These are phyloP conservation scores for Rosellinia necatrix DNA, from an alignment of 2,329 filamentous ascomycete species.

Conservation along the genomic window DNA sequence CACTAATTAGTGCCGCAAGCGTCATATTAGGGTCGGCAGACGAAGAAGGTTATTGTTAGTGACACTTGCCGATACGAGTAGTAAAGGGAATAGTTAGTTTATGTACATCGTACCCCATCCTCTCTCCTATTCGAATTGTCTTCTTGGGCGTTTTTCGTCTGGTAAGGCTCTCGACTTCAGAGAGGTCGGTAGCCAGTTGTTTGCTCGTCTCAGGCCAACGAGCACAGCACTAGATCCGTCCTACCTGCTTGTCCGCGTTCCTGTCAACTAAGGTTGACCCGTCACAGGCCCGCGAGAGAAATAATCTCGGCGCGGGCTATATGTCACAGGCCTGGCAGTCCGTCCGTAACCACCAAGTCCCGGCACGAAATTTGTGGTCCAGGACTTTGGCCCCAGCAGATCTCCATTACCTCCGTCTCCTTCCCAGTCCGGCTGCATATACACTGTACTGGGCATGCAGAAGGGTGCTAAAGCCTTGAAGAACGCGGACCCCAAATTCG, in stretches of 20 bases:
- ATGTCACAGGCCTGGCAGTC: constrained; percentile 23
- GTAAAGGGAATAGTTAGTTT: constrained; percentile 16
- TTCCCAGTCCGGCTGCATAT: constrained; percentile 43
- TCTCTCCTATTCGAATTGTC: constrained; percentile 20
- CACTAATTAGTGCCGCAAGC: constrained; percentile 29
- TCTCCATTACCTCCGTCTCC: constrained; percentile 42
- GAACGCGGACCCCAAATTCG: constrained; percentile 39
- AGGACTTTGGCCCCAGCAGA: constrained; percentile 36
- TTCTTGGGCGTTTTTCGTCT: constrained; percentile 11
- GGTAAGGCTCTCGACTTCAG: constrained; percentile 17
- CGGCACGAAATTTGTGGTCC: constrained; percentile 36
- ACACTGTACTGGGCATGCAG: constrained; percentile 39
- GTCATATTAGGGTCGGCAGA: constrained; percentile 37
- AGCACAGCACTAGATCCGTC: constrained; percentile 17
- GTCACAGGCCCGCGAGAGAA: constrained; percentile 23
- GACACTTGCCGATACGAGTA: constrained; percentile 23
- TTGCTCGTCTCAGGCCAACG: background rate
- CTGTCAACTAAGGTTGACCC: constrained; percentile 27
- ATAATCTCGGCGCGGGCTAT: constrained; percentile 28
- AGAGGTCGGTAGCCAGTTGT: background rate
- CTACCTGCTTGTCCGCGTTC: constrained; percentile 22
- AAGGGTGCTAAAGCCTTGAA: constrained; percentile 41
- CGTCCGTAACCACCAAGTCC: constrained; percentile 33
- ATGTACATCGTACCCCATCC: constrained; percentile 8
- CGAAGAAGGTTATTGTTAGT: constrained; percentile 34